phyloP scores from a whole-genome alignment of 371 early-diverging fungal genomes.

The Mucor irregularis region DNA sequence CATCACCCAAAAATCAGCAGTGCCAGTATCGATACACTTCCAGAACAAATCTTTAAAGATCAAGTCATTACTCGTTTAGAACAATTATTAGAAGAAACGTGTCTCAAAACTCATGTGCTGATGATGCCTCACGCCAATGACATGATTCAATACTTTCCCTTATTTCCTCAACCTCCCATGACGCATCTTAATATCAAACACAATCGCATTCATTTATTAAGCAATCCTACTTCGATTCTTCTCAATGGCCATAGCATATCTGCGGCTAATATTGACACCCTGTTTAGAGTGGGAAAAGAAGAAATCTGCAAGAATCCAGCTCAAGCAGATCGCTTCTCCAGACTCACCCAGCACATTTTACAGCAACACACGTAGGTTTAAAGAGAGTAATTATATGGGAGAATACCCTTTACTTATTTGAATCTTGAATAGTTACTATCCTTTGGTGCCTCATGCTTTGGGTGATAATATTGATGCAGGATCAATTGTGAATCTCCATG shows the following conservation, averaged over 20 bases:
- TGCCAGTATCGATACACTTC: constrained; percentile 56
- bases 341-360: constrained; percentile 69
- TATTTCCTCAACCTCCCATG: constrained; percentile 86
- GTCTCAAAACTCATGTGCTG: constrained; percentile 52
- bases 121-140: constrained; percentile 81
- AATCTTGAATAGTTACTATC: constrained; percentile 63
- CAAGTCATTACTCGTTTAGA: constrained; percentile 55
- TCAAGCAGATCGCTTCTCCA: constrained; percentile 61
- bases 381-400: background rate
- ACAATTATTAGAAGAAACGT: constrained; percentile 38
- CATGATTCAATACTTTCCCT: constrained; percentile 64
- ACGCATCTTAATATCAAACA: constrained; percentile 26
- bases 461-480: constrained; percentile 62
- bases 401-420: background rate
- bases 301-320: constrained; percentile 57
- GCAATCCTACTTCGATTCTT: constrained; percentile 82
- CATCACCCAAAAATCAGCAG: constrained; percentile 62
- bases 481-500: constrained; percentile 45
- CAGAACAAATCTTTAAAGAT: constrained; percentile 66
- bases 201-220: constrained; percentile 50
- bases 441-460: constrained; percentile 71
- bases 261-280: constrained; percentile 69
- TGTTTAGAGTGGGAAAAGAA: constrained; percentile 65
- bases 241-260: constrained; percentile 82
- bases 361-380: constrained; percentile 69